Percentiles rank a stretch among this genome's conserved stretches.
Evolutionary conservation across 768 basidiomycete genomes (phyloP).

Genomic region (Phylloporus rhodoxanthus): DNA sequence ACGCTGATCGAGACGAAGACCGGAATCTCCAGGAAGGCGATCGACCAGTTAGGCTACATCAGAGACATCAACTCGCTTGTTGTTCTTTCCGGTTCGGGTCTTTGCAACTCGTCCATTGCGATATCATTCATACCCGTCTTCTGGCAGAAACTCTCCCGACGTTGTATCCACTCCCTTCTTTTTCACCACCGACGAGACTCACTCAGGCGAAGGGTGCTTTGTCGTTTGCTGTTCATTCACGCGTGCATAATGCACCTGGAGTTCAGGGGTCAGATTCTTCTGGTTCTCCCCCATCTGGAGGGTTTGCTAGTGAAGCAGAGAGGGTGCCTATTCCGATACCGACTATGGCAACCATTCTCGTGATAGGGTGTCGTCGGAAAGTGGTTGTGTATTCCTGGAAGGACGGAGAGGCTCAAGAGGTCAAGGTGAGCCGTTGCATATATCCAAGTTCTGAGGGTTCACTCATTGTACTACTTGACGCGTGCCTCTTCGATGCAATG

Average conservation of each 20-base stretch:
- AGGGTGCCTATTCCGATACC: slow-evolving; percentile 46
- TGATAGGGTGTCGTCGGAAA: slow-evolving; percentile 82
- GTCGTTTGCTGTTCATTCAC: slow-evolving; percentile 71
- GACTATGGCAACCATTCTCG: slow-evolving; percentile 64
- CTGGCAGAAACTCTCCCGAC: slow-evolving; percentile 63
- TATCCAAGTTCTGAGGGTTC: not conserved
- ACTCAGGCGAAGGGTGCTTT: slow-evolving; percentile 75
- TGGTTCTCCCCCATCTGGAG: slow-evolving; percentile 8
- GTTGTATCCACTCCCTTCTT: slow-evolving; percentile 68
- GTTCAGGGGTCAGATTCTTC: slow-evolving; percentile 19
- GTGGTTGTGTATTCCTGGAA: slow-evolving; percentile 83
- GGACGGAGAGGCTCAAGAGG: slow-evolving; percentile 72
- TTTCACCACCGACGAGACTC: slow-evolving; percentile 66
- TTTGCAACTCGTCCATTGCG: not conserved
- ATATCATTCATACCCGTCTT: slow-evolving; percentile 2
- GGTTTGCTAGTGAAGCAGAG: slow-evolving; percentile 3
- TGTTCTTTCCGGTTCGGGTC: slow-evolving; percentile 66
- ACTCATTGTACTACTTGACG: not conserved
- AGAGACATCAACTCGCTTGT: slow-evolving; percentile 83
- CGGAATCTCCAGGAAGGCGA: slow-evolving; percentile 44
- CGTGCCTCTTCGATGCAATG: not conserved
- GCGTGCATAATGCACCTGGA: slow-evolving; percentile 41
- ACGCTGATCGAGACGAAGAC: slow-evolving; percentile 58
- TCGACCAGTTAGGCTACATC: slow-evolving; percentile 47
- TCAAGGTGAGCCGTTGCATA: slow-evolving; percentile 43